Conservation (phyloP, 108 stramenopile species). For the Skeletonema potamos region DNA sequence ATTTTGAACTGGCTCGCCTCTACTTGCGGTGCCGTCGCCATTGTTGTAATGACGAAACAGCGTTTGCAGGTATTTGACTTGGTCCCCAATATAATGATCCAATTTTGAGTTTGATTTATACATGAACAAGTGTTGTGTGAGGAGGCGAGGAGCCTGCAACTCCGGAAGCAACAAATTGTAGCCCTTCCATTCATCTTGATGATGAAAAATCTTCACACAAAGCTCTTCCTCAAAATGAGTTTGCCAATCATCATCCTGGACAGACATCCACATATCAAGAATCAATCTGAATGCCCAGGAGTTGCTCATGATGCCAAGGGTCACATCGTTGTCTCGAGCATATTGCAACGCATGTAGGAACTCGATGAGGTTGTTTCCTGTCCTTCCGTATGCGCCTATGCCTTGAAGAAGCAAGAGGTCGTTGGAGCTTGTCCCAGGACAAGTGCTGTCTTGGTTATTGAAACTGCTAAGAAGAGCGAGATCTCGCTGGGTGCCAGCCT, state of each 20-base stretch:
- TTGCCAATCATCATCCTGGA: neutral
- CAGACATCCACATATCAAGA: neutral
- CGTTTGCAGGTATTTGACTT: neutral
- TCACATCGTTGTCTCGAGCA: neutral
- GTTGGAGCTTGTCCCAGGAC: neutral
- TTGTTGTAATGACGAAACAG: too few species aligned
- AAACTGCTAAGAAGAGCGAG: neutral
- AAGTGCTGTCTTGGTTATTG: neutral
- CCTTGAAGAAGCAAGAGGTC: neutral
- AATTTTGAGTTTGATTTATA: neutral
- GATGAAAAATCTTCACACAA: neutral
- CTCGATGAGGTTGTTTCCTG: neutral
- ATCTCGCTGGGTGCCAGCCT: neutral
- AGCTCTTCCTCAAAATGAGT: neutral
- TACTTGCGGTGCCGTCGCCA: too few species aligned
- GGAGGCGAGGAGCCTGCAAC: neutral
- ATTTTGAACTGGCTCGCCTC: too few species aligned
- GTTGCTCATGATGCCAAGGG: neutral
- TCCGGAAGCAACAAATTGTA: neutral
- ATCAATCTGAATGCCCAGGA: neutral
- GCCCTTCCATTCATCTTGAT: neutral
- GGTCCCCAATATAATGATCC: neutral
- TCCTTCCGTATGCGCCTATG: neutral
- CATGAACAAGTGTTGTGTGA: neutral
- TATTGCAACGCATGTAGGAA: neutral